These are phyloP conservation scores for Boletales sp. DNA, from an alignment of 768 basidiomycete species.

Conservation along the genomic window DNA sequence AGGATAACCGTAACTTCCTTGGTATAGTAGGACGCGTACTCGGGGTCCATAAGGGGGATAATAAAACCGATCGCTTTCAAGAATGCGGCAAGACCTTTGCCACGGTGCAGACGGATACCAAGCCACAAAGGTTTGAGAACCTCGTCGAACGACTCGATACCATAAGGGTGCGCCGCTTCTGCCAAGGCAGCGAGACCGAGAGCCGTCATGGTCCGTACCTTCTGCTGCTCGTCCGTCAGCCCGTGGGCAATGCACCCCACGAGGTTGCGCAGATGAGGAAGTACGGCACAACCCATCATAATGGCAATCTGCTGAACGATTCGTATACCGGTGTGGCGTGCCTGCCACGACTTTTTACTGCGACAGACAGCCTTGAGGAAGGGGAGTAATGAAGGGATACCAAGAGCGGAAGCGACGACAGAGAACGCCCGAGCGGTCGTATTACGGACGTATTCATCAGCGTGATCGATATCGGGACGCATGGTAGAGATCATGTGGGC, in stretches of 20 bases:
- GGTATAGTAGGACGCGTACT: constrained; percentile 98
- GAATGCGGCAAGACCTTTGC: constrained; percentile 76
- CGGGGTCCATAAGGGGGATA: constrained; percentile 99
- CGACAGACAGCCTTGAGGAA: constrained; percentile 99
- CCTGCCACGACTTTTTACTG: constrained; percentile 99
- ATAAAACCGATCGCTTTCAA: constrained; percentile 97
- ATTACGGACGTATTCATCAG: constrained; percentile 98
- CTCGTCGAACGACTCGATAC: constrained; percentile 98
- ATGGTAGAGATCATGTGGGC: constrained; percentile 99
- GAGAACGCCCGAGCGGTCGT: constrained; percentile 99
- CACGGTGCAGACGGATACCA: constrained; percentile 74
- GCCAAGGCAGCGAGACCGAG: constrained; percentile 85
- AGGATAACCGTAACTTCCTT: constrained; percentile 97
- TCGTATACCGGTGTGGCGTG: constrained; percentile 97
- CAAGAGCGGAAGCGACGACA: constrained; percentile 96
- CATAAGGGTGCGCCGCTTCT: constrained; percentile 96
- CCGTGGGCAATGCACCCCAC: constrained; percentile 93
- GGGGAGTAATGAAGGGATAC: constrained; percentile 94
- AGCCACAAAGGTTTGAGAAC: constrained; percentile 82
- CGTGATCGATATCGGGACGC: constrained; percentile 99
- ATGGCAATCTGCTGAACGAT: constrained; percentile 99
- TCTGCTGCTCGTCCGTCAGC: constrained; percentile 74
- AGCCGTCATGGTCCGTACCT: constrained; percentile 78
- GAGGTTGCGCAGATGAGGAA: constrained; percentile 94
- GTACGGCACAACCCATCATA: constrained; percentile 99